Evolutionary conservation across 768 basidiomycete species (phyloP).

Genomic region (Tulasnella sp.): DNA sequence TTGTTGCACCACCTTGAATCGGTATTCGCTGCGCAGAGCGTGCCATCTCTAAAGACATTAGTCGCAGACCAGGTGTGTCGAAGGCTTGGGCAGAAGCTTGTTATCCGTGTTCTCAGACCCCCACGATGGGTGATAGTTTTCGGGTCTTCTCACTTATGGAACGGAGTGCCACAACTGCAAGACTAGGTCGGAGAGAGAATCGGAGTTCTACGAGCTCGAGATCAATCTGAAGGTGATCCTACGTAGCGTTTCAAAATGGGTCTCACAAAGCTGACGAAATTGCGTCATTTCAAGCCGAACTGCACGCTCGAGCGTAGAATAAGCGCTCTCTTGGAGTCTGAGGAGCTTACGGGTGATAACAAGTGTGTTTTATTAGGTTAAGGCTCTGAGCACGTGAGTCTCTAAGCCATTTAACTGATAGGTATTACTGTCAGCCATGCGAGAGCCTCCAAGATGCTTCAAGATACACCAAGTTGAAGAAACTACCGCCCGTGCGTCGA

Average conservation of each 20-base stretch:
- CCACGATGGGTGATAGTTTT: no score
- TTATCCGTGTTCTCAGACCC: no score
- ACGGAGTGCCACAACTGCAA: constrained; percentile 66
- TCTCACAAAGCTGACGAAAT: not conserved
- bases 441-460: constrained; percentile 63
- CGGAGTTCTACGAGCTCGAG: constrained; percentile 82
- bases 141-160: constrained; percentile 72
- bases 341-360: constrained; percentile 73
- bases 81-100: constrained; percentile 36
- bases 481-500: constrained; percentile 48
- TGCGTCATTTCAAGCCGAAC: constrained; percentile 44
- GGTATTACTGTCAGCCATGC: constrained; percentile 48
- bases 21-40: constrained; percentile 75
- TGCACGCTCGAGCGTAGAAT: constrained; percentile 66
- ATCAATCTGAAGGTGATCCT: constrained; percentile 58
- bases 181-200: constrained; percentile 51
- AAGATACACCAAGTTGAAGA: constrained; percentile 56
- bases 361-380: constrained; percentile 40
- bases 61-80: constrained; percentile 44
- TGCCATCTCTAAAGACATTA: constrained; percentile 50
- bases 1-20: constrained; percentile 82
- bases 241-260: not conserved
- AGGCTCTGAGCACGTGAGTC: not conserved
- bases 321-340: constrained; percentile 49
- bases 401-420: no score